Evolutionary conservation across 768 basidiomycete species (phyloP), one percentile per base, ranked within the genome.

Genomic region (Collybiopsis luxurians): DNA sequence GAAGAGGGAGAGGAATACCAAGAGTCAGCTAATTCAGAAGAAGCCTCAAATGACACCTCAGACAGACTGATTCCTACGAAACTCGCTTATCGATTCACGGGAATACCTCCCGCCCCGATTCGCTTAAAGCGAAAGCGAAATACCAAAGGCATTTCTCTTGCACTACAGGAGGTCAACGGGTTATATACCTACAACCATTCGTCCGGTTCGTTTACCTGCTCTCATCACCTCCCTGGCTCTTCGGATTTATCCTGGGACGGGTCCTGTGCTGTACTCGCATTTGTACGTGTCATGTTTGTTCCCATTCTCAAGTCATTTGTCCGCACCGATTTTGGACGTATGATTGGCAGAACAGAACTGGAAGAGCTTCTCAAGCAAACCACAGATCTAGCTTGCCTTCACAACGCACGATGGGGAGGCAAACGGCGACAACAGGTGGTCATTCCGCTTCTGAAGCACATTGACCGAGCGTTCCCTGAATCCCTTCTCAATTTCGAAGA

Each of bases 111-210:
- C 4, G 40, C 40, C 19, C 40, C 40, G 6, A 42, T 17, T 5
- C 6, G 17, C 13, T 9, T 6, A 42, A 10, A 42, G 40, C 9
- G 15, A 9, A 42, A 42, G 19, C 7, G 17, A 17, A 38, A 17
- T 7, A 38, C 9, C 40, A 21, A 42, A 17, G 0, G 31, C 27
- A 13, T 23, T 54, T 31, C 7, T 46, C 40, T 9, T n/a, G 40
- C 40, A 17, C 19, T 42, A 5, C 13, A 15, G n/a, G 85, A 84
- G 71, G 67, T 91, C 64, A 87, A 89, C 76, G 88, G 84, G 63
- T 86, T 94, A 60, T 83, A 90, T 89, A n/a, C 78, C 84, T 57
- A 92, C 94, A 61, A 86, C 90, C 68, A 94, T 95, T 77, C 90
- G 89, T 23, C 90, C 93, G 71, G 92, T 91, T 72, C 91, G 92